A percentile compares a stretch with the other conserved stretches of the same genome.
Conservation (phyloP, 495 filamentous ascomycete species). For the Aspergillus funiculosus region DNA sequence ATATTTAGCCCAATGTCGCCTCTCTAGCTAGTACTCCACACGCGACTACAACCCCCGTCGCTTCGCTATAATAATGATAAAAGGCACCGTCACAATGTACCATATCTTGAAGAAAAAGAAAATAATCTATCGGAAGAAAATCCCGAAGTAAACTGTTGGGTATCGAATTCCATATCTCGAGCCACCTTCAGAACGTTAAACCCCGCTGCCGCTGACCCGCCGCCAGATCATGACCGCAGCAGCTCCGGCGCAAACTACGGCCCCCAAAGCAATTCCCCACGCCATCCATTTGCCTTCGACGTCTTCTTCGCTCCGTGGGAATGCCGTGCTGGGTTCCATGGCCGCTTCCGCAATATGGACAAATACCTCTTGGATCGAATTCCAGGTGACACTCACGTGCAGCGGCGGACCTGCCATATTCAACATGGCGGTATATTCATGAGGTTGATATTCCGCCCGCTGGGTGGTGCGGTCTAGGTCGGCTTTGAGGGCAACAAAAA, state of each 20-base stretch:
- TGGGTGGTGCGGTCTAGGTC: slow-evolving; percentile 93
- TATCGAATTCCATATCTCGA: slow-evolving; percentile 11
- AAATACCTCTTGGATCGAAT: slow-evolving; percentile 84
- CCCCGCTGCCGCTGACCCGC: slow-evolving; percentile 39
- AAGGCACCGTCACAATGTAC: background rate
- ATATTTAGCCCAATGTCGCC: too few species aligned
- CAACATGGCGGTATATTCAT: slow-evolving; percentile 76
- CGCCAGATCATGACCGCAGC: slow-evolving; percentile 75
- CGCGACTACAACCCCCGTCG: too few species aligned
- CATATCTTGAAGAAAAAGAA: background rate
- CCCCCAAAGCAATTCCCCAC: slow-evolving; percentile 78
- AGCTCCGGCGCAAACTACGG: slow-evolving; percentile 72
- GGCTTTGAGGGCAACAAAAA: slow-evolving; percentile 90
- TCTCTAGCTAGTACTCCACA: too few species aligned
- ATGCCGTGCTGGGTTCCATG: slow-evolving; percentile 77
- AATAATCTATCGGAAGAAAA: slow-evolving; percentile 8
- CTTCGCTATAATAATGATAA: too few species aligned
- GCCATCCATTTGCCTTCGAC: slow-evolving; percentile 72
- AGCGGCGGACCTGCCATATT: slow-evolving; percentile 73
- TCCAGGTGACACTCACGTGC: slow-evolving; percentile 92
- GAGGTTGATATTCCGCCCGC: slow-evolving; percentile 82
- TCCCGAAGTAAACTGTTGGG: background rate
- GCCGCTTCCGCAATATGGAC: slow-evolving; percentile 85
- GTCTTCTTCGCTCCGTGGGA: slow-evolving; percentile 80
- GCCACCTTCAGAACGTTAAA: slow-evolving; percentile 10